A percentile compares a stretch with the other conserved stretches of the same genome.
Evolutionary conservation across 1,139 yeast species (phyloP).

Genomic region (Magnusiomyces tetraspermus): DNA sequence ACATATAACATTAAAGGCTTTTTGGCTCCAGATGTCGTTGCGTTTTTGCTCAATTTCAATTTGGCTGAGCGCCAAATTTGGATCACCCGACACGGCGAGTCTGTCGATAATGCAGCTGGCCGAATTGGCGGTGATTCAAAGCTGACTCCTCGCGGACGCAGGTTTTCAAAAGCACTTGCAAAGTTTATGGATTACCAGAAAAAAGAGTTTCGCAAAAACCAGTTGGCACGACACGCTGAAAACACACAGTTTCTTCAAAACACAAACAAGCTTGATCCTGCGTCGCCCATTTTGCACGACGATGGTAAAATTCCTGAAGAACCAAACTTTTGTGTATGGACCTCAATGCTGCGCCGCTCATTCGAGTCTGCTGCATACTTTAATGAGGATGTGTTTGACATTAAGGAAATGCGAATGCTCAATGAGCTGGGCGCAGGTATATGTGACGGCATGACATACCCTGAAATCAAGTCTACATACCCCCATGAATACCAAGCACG

Average conservation of each 20-base stretch:
- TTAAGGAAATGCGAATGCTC: slow-evolving; percentile 86
- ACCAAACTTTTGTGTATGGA: slow-evolving; percentile 84
- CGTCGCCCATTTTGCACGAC: slow-evolving; percentile 4
- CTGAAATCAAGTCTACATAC: slow-evolving; percentile 57
- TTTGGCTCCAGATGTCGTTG: slow-evolving; percentile 86
- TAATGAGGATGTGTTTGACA: slow-evolving; percentile 56
- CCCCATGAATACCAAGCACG: slow-evolving; percentile 78
- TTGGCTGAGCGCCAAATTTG: slow-evolving; percentile 86
- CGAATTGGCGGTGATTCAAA: slow-evolving; percentile 88
- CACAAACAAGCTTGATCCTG: not conserved
- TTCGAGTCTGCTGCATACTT: slow-evolving; percentile 70
- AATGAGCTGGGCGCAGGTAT: slow-evolving; percentile 91
- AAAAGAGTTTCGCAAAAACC: slow-evolving; percentile 55
- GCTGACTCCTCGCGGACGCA: slow-evolving; percentile 68
- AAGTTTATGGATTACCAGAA: slow-evolving; percentile 68
- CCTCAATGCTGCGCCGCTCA: slow-evolving; percentile 73
- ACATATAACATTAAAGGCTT: slow-evolving; percentile 89
- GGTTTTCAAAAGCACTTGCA: slow-evolving; percentile 62
- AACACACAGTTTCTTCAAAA: slow-evolving; percentile 27
- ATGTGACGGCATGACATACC: slow-evolving; percentile 85
- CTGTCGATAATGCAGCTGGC: slow-evolving; percentile 73
- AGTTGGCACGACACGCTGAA: slow-evolving; percentile 44
- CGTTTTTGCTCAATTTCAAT: slow-evolving; percentile 82
- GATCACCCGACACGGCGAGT: slow-evolving; percentile 93
- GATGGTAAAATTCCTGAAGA: slow-evolving; percentile 37